These are phyloP conservation scores for Cyclotella distinguenda DNA, from an alignment of 108 stramenopile genomes.

Conservation along the genomic window DNA sequence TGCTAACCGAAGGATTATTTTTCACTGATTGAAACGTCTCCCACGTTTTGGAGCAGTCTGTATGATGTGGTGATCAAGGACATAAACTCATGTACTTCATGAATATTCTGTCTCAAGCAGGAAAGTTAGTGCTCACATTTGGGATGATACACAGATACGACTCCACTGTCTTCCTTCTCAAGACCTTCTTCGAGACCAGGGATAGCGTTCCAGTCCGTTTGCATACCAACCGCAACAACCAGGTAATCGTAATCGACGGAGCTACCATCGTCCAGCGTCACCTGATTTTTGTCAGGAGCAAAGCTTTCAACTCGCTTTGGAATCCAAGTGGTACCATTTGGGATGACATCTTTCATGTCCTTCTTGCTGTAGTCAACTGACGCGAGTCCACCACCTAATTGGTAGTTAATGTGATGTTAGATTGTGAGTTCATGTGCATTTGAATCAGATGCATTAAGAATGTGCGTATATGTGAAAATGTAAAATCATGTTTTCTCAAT, in stretches of 20 bases:
- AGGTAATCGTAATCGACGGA: constrained; percentile 46
- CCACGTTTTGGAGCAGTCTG: constrained; percentile 21
- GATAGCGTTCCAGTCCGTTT: constrained; percentile 42
- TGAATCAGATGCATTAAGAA: too few species aligned
- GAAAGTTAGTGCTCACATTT: too few species aligned
- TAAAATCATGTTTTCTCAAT: too few species aligned
- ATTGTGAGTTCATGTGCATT: too few species aligned
- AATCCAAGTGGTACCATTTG: constrained; percentile 30
- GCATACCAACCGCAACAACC: constrained; percentile 47
- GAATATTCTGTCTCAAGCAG: too few species aligned
- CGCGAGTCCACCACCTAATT: constrained; percentile 36
- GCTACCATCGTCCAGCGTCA: constrained; percentile 33
- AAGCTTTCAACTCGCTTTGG: constrained; percentile 16
- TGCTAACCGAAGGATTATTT: neutral
- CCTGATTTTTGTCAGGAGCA: constrained; percentile 31
- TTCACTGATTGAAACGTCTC: constrained; percentile 15
- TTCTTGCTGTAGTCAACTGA: constrained; percentile 2
- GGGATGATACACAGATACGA: constrained; percentile 34
- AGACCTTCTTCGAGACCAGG: constrained; percentile 44
- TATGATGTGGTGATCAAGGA: too few species aligned
- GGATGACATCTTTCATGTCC: constrained; percentile 33
- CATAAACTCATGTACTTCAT: too few species aligned
- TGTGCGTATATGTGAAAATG: too few species aligned
- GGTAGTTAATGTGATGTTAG: too few species aligned
- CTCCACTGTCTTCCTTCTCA: constrained; percentile 28